Evolutionary conservation across 257 asterid genomes (phyloP).

Genomic region (Solanum chmielewskii): DNA sequence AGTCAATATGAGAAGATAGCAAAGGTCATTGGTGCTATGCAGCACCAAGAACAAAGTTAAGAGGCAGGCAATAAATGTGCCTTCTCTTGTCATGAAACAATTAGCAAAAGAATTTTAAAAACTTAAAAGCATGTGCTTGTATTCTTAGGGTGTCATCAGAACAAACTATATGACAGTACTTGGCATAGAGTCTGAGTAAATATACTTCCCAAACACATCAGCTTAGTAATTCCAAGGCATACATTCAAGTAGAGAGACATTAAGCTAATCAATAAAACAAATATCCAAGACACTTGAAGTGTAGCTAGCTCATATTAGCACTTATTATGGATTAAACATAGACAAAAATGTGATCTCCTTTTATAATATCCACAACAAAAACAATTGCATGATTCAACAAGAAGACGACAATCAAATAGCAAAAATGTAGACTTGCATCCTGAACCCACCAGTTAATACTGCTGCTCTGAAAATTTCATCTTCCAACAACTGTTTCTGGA

Average conservation of each 20-base stretch:
- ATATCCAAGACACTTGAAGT: not conserved
- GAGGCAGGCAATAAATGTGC: not conserved
- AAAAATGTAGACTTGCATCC: not conserved
- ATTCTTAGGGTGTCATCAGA: not conserved
- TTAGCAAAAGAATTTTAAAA: not conserved
- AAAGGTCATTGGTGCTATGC: not conserved
- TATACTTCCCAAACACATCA: not conserved
- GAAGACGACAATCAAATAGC: not conserved
- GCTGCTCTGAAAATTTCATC: slow-evolving; percentile 54
- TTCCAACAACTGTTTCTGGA: slow-evolving; percentile 49
- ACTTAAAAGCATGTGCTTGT: not conserved
- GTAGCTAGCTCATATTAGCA: not conserved
- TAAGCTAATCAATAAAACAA: not conserved
- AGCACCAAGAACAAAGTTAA: not conserved
- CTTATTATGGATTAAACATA: not conserved
- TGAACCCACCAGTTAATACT: slow-evolving; percentile 43
- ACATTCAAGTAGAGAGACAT: not conserved
- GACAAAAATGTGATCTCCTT: not conserved
- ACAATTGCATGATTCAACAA: not conserved
- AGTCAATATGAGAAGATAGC: not conserved
- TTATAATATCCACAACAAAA: not conserved
- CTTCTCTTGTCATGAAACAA: not conserved
- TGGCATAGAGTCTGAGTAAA: not conserved
- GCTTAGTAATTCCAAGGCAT: not conserved
- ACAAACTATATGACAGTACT: not conserved